These are phyloP conservation scores for Citrullus mucosospermus DNA, from an alignment of 306 rosid species.

Conservation along the genomic window DNA sequence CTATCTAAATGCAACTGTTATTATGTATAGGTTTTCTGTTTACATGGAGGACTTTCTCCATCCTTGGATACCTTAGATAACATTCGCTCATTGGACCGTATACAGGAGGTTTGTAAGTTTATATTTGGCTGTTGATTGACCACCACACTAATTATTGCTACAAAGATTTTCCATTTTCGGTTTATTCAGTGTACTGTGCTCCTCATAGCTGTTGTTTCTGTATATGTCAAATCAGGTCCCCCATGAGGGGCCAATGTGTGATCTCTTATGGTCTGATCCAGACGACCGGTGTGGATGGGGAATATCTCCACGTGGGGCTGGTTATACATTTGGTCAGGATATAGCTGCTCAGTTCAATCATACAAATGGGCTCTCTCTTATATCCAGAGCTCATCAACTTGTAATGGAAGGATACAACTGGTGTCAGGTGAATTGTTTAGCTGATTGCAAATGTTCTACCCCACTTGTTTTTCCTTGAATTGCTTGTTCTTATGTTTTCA, in stretches of 20 bases:
- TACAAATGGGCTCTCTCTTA: slow-evolving; percentile 85
- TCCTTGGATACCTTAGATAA: slow-evolving; percentile 93
- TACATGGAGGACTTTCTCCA: slow-evolving; percentile 98
- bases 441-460: not conserved
- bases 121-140: not conserved
- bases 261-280: slow-evolving; percentile 97
- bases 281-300: slow-evolving; percentile 99
- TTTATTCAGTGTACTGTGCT: not conserved
- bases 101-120: slow-evolving; percentile 62
- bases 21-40: slow-evolving; percentile 69
- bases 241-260: slow-evolving; percentile 99
- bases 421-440: slow-evolving; percentile 62
- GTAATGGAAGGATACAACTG: slow-evolving; percentile 99
- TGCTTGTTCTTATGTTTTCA: slow-evolving; percentile 4
- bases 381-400: slow-evolving; percentile 98
- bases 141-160: not conserved
- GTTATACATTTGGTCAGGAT: slow-evolving; percentile 96
- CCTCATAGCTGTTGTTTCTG: slow-evolving; percentile 7
- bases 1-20: not conserved
- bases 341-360: slow-evolving; percentile 92
- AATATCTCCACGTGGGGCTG: slow-evolving; percentile 98
- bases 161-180: not conserved
- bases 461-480: not conserved
- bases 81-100: slow-evolving; percentile 84
- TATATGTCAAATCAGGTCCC: slow-evolving; percentile 51